Evolutionary conservation across 176 grass and related monocot genomes (phyloP), one percentile per base, ranked within the genome.

Genomic region (Bolboschoenus planiculmis): DNA sequence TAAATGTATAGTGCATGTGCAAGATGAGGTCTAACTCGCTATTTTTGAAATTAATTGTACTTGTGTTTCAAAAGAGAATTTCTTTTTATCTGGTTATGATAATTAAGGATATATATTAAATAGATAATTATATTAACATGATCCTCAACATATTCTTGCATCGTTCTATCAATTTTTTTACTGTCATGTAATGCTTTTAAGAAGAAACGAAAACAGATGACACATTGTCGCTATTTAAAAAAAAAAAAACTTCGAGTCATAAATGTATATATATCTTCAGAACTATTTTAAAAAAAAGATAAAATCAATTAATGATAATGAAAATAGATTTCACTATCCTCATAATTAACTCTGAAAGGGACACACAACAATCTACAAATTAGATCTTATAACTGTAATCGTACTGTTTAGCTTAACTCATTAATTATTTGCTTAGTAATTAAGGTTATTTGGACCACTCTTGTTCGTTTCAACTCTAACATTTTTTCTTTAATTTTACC

Each of bases 371-470:
- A 51, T 51, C 26, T 51, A 24, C 14, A 76, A 47, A 51, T 50
- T 31, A 50, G 23, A 75, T 75, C 5, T 30, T 75, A 30, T 30
- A 42, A 5, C 40, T 75, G 42, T 5, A 29, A 75, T 74, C 10
- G 23, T 48, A 51, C 72, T 20, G 8, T 76, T 51, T 48, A 31
- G 35, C 5, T 40, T 68, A 39, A 31, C 20, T 51, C 37, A 42
- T 70, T 70, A 61, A 68, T 40, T 40, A 40, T 51, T n/a, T 31
- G 23, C 26, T 31, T 76, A 13, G 72, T 30, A 4, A 21, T n/a
- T n/a, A n/a, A n/a, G 13, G 36, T 51, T 51, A 76, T 76, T 76
- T 48, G 72, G 72, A 76, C 72, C 72, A 76, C 43, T 76, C 20
- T 5, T 26, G 7, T 39, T 46, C 10, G 15, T 74, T 36, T 48